Conservation (phyloP, 2,329 filamentous ascomycete species). For the Aspergillus niger region DNA sequence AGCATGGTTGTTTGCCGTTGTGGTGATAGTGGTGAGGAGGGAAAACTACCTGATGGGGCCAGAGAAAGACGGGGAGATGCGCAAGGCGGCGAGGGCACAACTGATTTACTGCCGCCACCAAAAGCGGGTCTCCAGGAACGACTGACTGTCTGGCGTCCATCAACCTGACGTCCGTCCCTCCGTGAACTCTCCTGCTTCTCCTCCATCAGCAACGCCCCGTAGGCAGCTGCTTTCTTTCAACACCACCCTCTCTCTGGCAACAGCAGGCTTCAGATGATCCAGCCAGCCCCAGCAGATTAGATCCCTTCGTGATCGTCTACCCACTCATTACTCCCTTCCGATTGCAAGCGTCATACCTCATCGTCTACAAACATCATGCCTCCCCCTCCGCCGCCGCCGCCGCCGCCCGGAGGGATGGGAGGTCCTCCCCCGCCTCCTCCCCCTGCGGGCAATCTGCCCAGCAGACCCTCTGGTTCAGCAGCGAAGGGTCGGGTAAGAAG, state of each 20-base stretch:
- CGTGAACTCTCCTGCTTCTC: conserved; percentile 26
- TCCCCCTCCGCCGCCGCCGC: conserved; percentile 68
- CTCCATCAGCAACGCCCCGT: conserved; percentile 24
- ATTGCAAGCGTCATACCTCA: conserved; percentile 11
- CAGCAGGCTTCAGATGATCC: conserved; percentile 17
- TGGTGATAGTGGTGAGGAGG: background rate
- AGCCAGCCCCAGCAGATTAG: conserved; percentile 13
- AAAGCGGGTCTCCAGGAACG: conserved; percentile 1
- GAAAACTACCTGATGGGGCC: background rate
- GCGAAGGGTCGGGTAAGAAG: conserved; percentile 66
- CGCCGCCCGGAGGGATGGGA: conserved; percentile 58
- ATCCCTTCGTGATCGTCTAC: conserved; percentile 15
- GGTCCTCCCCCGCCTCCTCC: conserved; percentile 71
- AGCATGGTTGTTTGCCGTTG: conserved; percentile 8
- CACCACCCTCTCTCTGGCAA: conserved; percentile 11
- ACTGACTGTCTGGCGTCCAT: background rate
- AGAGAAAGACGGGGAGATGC: background rate
- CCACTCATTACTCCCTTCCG: conserved; percentile 3
- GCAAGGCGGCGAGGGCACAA: background rate
- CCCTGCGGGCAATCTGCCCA: conserved; percentile 52
- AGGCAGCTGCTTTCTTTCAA: conserved; percentile 20
- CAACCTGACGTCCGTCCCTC: conserved; percentile 11
- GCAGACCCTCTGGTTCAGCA: conserved; percentile 58
- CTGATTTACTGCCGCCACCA: conserved; percentile 4
- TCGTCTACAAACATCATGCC: conserved; percentile 38